These are phyloP conservation scores for Paraphaeosphaeria sporulosa DNA, from an alignment of 2,329 filamentous ascomycete species.

Conservation along the genomic window DNA sequence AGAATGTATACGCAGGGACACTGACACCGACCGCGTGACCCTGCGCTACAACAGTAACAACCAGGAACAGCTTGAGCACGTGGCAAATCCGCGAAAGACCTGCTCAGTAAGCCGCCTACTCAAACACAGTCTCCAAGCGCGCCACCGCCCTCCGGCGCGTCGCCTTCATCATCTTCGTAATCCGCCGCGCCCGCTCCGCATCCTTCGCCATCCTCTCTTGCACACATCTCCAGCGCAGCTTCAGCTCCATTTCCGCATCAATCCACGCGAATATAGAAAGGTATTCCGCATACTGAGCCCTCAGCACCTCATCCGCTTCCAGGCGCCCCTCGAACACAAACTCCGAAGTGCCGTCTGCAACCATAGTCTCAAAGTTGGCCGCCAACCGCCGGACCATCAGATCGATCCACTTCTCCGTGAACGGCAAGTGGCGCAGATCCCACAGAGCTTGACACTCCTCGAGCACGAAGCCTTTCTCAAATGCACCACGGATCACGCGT, in stretches of 20 bases:
- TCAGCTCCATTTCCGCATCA: slow-evolving; percentile 7
- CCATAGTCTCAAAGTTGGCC: not conserved
- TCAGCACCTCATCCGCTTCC: slow-evolving; percentile 3
- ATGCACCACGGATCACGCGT: slow-evolving; percentile 4
- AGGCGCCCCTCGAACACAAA: not conserved
- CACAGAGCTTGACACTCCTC: slow-evolving; percentile 13
- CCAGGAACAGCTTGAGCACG: not conserved
- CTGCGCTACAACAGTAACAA: not conserved
- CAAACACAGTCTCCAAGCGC: not conserved
- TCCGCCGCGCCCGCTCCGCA: slow-evolving; percentile 9
- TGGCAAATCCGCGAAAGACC: not conserved
- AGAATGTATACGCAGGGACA: not conserved
- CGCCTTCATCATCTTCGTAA: not conserved
- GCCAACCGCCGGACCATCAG: slow-evolving; percentile 15
- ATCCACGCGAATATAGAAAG: slow-evolving; percentile 16
- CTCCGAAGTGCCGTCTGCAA: not conserved
- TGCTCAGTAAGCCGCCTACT: not conserved
- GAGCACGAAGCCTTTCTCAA: slow-evolving; percentile 1
- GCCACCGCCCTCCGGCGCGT: not conserved
- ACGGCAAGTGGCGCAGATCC: slow-evolving; percentile 16
- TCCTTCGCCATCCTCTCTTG: slow-evolving; percentile 9
- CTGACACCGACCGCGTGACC: not conserved
- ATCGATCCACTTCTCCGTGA: slow-evolving; percentile 18
- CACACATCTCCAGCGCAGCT: slow-evolving; percentile 8
- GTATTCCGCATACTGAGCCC: not conserved